Base-by-base conservation (phyloP, 257 asterid genomes). In the Cruciata laevipes region DNA sequence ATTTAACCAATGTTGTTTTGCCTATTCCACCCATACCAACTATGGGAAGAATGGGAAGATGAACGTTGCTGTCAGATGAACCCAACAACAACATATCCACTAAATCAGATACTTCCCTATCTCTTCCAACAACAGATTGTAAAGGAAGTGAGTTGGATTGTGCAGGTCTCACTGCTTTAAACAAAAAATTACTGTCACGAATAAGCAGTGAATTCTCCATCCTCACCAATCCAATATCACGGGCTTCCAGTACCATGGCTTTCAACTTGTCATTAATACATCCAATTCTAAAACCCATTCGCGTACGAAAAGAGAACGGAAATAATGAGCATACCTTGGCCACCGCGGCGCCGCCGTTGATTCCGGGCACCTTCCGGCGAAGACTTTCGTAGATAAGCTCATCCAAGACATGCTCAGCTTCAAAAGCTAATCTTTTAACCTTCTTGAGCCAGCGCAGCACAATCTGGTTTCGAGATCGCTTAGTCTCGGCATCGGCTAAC, bases 21-120 rank as follows among this genome's bases (percentile, higher is more conserved):
- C 63, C 63, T 3, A 58, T 4, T 25, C 63, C 63, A 9, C 35
- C 63, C 63, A 58, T 58, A 25, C 63, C 63, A 25, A 58, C 63
- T 11, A 58, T 58, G 4, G 63, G 35, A 58, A 40, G 49, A 0
- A 40, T 16, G 11, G 17, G 16, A 24, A 25, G 9, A 25, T 0
- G 17, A 25, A 25, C 6, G 0, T 23, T 25, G 5, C 3, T 12
- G 49, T 47, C 5, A 13, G 53, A 16, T 3, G 49, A 47, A 13
- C 20, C 20, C 53, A 3, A 40, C 20, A 47, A 14, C 52, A 44
- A 3, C 52, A 14, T 12, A 3, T 44, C n/a, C n/a, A 44, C 20
- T 13, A 44, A 13, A 1, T 14, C 9, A 25, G 63, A 27, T 13
- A 25, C 38, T 11, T 59, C 63, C 17, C 0, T 3, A 0, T 3